Evolutionary conservation across 345 rosid species (phyloP).

Genomic region (Populus simonii): DNA sequence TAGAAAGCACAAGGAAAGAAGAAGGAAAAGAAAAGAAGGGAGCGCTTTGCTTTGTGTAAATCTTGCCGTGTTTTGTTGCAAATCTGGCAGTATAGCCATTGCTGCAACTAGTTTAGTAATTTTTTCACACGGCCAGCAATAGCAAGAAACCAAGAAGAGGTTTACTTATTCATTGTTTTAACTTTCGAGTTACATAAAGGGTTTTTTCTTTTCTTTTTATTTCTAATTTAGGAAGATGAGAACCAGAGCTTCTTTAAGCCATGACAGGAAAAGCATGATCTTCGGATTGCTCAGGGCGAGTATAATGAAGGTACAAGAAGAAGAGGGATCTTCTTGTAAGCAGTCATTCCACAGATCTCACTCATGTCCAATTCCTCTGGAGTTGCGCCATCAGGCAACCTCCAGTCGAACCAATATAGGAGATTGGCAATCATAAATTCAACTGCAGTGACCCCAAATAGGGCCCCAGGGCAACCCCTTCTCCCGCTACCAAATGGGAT

Average conservation of each 20-base stretch:
- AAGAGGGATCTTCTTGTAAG: conserved; percentile 17
- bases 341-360: conserved; percentile 5
- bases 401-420: conserved; percentile 22
- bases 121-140: too few relatives aligned
- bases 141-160: too few relatives aligned
- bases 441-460: not conserved
- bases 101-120: too few relatives aligned
- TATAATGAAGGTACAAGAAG: not conserved
- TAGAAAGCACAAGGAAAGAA: too few relatives aligned
- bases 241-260: not conserved
- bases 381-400: not conserved
- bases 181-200: too few relatives aligned
- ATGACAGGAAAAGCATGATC: not conserved
- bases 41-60: too few relatives aligned
- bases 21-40: too few relatives aligned
- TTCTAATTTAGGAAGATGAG: too few relatives aligned
- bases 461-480: conserved; percentile 20
- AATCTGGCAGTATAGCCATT: too few relatives aligned
- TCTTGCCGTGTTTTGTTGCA: too few relatives aligned
- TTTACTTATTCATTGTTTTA: too few relatives aligned
- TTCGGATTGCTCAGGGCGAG: not conserved
- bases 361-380: conserved; percentile 20
- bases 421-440: conserved; percentile 23
- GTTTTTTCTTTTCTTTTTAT: too few relatives aligned
- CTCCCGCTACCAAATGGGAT: conserved; percentile 27